Conservation (phyloP, 371 early-diverging fungal genomes). For the Rhizopus sp. region DNA sequence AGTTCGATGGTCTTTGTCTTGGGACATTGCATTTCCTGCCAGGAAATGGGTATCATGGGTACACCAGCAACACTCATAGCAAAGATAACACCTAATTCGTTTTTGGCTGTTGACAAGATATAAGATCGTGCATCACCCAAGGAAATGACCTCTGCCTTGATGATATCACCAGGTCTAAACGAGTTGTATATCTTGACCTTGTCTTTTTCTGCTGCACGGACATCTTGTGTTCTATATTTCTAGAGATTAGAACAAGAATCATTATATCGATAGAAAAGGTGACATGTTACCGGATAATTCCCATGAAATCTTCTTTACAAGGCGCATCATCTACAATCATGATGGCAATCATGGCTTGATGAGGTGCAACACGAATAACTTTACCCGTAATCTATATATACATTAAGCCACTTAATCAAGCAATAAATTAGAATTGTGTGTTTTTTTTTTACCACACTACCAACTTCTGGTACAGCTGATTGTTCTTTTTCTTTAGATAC, state of each 20-base stretch:
- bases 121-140: constrained; percentile 92
- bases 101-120: constrained; percentile 88
- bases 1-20: constrained; percentile 83
- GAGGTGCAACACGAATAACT: constrained; percentile 85
- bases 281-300: constrained; percentile 72
- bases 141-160: constrained; percentile 86
- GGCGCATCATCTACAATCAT: constrained; percentile 87
- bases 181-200: constrained; percentile 88
- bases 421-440: not conserved
- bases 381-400: constrained; percentile 70
- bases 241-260: not conserved
- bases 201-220: constrained; percentile 93
- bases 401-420: not conserved
- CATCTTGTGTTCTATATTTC: constrained; percentile 75
- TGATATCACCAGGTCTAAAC: constrained; percentile 95
- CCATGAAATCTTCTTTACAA: constrained; percentile 89
- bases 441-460: constrained; percentile 64
- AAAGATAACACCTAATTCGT: constrained; percentile 93
- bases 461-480: constrained; percentile 84
- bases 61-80: constrained; percentile 88
- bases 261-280: not conserved
- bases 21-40: constrained; percentile 98
- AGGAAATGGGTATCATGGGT: constrained; percentile 93
- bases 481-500: constrained; percentile 73
- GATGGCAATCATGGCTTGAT: constrained; percentile 83